phyloP scores from a whole-genome alignment of 179 eudicot genomes.

The Spinacia oleracea region DNA sequence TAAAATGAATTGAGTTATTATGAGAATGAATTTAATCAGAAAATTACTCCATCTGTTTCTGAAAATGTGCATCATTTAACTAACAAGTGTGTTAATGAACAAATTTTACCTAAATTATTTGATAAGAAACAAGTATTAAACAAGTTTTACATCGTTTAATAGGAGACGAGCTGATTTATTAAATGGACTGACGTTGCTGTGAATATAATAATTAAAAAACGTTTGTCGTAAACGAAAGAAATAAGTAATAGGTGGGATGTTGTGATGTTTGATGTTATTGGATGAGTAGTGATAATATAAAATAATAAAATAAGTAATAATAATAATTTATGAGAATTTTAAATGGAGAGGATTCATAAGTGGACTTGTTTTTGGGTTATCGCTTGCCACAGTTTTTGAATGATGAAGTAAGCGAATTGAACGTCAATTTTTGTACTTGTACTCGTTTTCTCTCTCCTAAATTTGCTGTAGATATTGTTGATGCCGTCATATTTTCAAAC shows the following conservation, averaged over 20 bases:
- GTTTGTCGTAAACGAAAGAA: conserved; percentile 30
- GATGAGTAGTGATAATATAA: conserved; percentile 31
- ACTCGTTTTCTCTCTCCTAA: neutral
- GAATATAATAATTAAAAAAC: too few relatives aligned
- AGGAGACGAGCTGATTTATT: too few relatives aligned
- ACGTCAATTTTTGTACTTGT: neutral
- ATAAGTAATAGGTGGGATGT: neutral
- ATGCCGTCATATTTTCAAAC: conserved; percentile 34
- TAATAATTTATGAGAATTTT: neutral
- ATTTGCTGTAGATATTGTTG: conserved; percentile 23
- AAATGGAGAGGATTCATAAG: neutral
- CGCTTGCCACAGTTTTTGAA: conserved; percentile 19
- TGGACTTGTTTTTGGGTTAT: conserved; percentile 8
- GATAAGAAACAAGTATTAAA: too few relatives aligned
- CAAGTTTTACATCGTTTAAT: too few relatives aligned
- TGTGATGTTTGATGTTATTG: conserved; percentile 25
- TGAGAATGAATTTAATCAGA: too few relatives aligned
- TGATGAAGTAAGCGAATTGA: conserved; percentile 34
- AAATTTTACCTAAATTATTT: too few relatives aligned
- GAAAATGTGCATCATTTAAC: too few relatives aligned
- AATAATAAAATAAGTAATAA: neutral
- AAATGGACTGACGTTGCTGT: too few relatives aligned
- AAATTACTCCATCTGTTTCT: too few relatives aligned
- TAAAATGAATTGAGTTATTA: too few relatives aligned
- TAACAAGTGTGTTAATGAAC: too few relatives aligned